Evolutionary conservation across 805 yeast species (phyloP), one percentile per base, ranked within the genome.

Genomic region (Schwanniomyces pseudopolymorphus): DNA sequence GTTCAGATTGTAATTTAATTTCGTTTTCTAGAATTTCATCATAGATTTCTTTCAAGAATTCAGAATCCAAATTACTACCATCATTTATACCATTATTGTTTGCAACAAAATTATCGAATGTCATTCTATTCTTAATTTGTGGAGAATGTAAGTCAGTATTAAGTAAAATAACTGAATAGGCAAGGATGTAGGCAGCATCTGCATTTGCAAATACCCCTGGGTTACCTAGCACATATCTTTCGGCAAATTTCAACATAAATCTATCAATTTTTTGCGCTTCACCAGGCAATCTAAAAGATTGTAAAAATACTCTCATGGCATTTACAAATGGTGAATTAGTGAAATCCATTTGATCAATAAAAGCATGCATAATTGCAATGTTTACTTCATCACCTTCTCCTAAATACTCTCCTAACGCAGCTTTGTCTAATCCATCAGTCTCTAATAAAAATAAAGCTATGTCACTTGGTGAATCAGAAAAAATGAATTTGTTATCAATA

Each of bases 251-350:
- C 63, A 94, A 79, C 97, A 95, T 89, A 61, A 84, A 89, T 56
- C 99, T 79, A 73, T 94, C 99, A 61, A 94, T 92, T 60, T 94
- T 92, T 69, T 94, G 99, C 4, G 97, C 91, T 69, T 94, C 99
- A 42, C 99, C 99, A 2, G 99, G 99, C 49, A 94, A 77, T 63
- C 99, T 78, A 70, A 94, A 95, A 40, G 82, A 77, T 60, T 95
- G 99, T 48, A 94, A 75, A 59, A 89, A 89, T 13, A 70, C 73
- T 54, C 99, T 79, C 71, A 94, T 72, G 0, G 98, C 95, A 55
- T 85, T 96, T 13, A 91, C 90, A 60, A 94, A 90, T 1, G 82
- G 72, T 53, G 77, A 63, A 27, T 76, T 75, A 4, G 77, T 69
- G 63, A 94, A 92, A 46, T 90, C 88, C 84, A 94, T 84, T 52